These are phyloP conservation scores for Penicillium maclennaniae DNA, from an alignment of 495 filamentous ascomycete species.

Conservation along the genomic window DNA sequence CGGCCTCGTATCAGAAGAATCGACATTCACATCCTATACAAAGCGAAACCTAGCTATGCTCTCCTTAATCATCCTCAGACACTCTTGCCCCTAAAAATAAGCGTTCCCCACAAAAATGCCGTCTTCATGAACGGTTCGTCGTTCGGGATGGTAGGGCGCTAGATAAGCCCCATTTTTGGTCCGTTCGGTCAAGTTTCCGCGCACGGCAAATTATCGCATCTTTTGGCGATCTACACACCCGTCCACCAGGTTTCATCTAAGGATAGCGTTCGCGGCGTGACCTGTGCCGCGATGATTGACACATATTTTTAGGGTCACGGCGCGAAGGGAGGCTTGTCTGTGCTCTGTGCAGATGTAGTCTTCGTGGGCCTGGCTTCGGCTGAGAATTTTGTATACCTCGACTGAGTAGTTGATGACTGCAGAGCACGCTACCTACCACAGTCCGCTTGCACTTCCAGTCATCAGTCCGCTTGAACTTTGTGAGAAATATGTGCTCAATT, in stretches of 20 bases:
- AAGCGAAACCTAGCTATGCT: neutral
- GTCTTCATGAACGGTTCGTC: slow-evolving; percentile 13
- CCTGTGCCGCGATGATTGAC: neutral
- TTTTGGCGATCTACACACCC: slow-evolving; percentile 1
- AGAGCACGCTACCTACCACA: neutral
- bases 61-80: slow-evolving; percentile 13
- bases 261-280: neutral
- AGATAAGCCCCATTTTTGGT: slow-evolving; percentile 1
- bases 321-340: too few species aligned
- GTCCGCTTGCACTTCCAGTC: too few species aligned
- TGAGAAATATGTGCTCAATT: neutral
- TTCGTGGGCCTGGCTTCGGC: too few species aligned
- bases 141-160: slow-evolving; percentile 8
- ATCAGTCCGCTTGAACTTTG: neutral
- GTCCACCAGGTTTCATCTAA: neutral
- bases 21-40: neutral
- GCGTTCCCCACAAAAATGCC: neutral
- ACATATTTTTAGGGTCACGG: neutral
- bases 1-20: too few species aligned
- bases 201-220: slow-evolving; percentile 5
- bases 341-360: too few species aligned
- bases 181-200: slow-evolving; percentile 5
- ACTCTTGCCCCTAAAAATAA: slow-evolving; percentile 12
- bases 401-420: neutral
- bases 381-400: neutral